Evolutionary conservation across 73 alveolate genomes (phyloP).

Genomic region (Durusdinium trenchii): DNA sequence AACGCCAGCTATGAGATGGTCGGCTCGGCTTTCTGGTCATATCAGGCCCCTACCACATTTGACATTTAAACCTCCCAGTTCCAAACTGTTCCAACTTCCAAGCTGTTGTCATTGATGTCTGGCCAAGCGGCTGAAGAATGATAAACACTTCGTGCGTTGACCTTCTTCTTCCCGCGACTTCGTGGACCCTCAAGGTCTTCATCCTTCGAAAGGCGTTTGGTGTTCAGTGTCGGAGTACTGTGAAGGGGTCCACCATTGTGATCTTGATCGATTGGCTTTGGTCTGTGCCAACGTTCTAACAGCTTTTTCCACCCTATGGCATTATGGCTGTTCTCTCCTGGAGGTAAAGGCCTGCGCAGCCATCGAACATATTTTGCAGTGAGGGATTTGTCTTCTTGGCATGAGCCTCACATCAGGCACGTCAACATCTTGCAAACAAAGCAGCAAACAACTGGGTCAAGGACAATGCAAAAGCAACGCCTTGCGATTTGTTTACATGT

Average conservation of each 20-base stretch:
- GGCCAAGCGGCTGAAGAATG: conserved; percentile 50
- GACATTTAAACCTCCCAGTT: no score
- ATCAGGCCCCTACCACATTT: no score
- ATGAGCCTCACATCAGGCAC: conserved; percentile 24
- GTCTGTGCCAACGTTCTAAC: not conserved
- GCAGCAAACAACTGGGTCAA: no score
- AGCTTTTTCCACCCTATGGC: not conserved
- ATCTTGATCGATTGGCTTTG: no score
- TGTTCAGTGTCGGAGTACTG: no score
- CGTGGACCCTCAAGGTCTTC: conserved; percentile 76
- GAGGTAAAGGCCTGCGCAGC: conserved; percentile 81
- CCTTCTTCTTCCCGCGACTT: conserved; percentile 49
- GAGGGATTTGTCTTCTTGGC: conserved; percentile 81
- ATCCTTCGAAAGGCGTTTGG: not conserved
- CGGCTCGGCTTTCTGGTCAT: no score
- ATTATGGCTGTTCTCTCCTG: not conserved
- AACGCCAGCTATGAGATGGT: no score
- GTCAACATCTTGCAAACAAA: not conserved
- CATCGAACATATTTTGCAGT: conserved; percentile 74
- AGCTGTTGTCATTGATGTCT: not conserved
- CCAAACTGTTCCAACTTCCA: no score
- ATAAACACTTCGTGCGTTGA: not conserved
- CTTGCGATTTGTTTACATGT: no score
- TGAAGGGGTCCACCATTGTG: no score
- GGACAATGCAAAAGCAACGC: no score